A percentile compares a stretch with the other conserved stretches of the same genome.
Conservation (phyloP, 768 basidiomycete species). For the Exidia glandulosa region DNA sequence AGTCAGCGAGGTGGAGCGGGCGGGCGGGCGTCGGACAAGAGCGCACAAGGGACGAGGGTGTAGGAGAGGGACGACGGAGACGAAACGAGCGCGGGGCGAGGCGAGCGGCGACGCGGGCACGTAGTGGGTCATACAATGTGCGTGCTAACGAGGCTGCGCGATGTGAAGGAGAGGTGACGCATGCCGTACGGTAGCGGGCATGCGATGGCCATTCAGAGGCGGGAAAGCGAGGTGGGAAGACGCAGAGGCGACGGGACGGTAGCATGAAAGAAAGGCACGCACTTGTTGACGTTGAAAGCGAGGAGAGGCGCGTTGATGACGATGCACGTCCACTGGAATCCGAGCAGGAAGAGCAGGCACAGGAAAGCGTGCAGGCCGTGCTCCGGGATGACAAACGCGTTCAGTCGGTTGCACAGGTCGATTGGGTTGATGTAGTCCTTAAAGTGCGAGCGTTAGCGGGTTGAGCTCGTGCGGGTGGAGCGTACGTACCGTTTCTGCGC, state of each 20-base stretch:
- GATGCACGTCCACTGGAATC: slow-evolving; percentile 92
- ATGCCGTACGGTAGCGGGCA: not conserved
- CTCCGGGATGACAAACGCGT: slow-evolving; percentile 85
- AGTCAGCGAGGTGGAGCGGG: not conserved
- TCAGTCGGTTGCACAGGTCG: slow-evolving; percentile 98
- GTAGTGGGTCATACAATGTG: too few relatives aligned
- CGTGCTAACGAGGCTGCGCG: too few relatives aligned
- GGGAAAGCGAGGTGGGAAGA: not conserved
- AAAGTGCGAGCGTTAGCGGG: not conserved
- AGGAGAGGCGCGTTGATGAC: slow-evolving; percentile 83
- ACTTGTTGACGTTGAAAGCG: slow-evolving; percentile 91
- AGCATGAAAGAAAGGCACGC: slow-evolving; percentile 19
- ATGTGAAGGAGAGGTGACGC: too few relatives aligned
- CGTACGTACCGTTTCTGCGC: not conserved
- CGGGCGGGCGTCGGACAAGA: slow-evolving; percentile 1
- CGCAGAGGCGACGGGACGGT: not conserved
- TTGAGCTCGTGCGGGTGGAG: not conserved
- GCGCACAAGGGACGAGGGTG: not conserved
- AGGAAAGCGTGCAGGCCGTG: slow-evolving; percentile 91
- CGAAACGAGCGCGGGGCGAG: too few relatives aligned
- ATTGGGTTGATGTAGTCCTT: slow-evolving; percentile 98
- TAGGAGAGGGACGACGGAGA: too few relatives aligned
- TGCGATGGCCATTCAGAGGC: too few relatives aligned
- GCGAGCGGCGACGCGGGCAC: too few relatives aligned
- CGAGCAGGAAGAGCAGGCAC: slow-evolving; percentile 80